Evolutionary conservation across 31 red algal species (phyloP), one percentile per base, ranked within the genome.

Genomic region (Asparagopsis taxiformis): DNA sequence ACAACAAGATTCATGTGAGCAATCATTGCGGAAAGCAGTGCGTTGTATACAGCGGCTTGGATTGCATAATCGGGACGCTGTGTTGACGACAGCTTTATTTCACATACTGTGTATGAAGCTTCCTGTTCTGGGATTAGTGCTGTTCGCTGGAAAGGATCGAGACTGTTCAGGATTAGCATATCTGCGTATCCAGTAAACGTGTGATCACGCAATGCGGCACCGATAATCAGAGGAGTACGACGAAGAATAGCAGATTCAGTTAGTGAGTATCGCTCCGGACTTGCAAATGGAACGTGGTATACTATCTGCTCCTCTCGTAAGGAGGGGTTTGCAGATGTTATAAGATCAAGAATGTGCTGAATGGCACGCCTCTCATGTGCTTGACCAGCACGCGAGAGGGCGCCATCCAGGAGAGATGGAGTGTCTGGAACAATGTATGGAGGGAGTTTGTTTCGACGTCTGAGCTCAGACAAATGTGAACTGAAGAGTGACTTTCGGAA

Each of bases 401-500:
- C 76, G 0, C 26, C 16, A 17, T 59, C 61, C 15, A 91, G 76
- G 26, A 51, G 59, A 50, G 59, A 46, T 15, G 77, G 68, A 31
- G 68, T 37, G 63, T 91, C 87, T 10, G 33, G 59, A 0, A 26
- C 8, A 4, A 39, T 36, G 5, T 22, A 65, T 29, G 10, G 31
- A 10, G 31, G 56, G 21, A 44, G 30, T 20, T 41, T 15, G 15
- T 26, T 30, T 16, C 87, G 87, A 21, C 31, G 61, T 34, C 31
- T 17, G 4, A 91, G 53, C 38, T 91, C 77, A 57, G 74, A 75
- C 0, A 91, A 53, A 52, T 82, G 70, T 4, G 77, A 59, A 4
- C 66, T 71, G 36, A 77, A 91, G 22, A 59, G 87, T 34, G 75
- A 80, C 51, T 77, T 77, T 50, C 77, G 77, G 44, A 82, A 82